A percentile compares a stretch with the other conserved stretches of the same genome.
Conservation (phyloP, 306 rosid species). For the Cyamopsis tetragonoloba region DNA sequence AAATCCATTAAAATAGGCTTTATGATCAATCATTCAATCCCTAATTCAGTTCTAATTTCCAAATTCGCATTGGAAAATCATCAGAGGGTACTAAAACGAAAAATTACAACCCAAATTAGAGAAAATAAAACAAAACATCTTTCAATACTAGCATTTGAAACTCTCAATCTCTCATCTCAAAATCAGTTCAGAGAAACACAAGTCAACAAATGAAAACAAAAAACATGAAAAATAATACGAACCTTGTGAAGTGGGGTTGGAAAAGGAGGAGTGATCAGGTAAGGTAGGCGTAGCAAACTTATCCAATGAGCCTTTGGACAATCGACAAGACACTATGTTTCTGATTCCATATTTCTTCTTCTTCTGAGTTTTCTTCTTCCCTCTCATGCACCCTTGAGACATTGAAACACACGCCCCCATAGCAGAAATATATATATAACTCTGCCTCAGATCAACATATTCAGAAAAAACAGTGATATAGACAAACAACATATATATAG, state of each 20-base stretch:
- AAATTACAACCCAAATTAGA: conserved; percentile 13
- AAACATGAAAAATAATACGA: conserved; percentile 20
- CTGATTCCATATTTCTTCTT: conserved; percentile 33
- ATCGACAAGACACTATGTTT: conserved; percentile 41
- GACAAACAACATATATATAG: not conserved
- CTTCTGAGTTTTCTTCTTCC: conserved; percentile 32
- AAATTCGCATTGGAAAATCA: not conserved
- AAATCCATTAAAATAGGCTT: not conserved
- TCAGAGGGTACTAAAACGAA: not conserved
- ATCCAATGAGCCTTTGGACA: conserved; percentile 48
- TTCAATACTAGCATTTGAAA: not conserved
- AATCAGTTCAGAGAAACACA: not conserved
- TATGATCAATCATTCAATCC: too few species aligned
- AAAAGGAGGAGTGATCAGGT: conserved; percentile 33
- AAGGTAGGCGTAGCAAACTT: conserved; percentile 25
- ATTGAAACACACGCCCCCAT: conserved; percentile 78
- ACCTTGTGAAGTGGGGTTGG: conserved; percentile 65
- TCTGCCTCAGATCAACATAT: conserved; percentile 22
- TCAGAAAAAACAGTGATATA: too few species aligned
- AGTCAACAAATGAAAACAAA: not conserved
- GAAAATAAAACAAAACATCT: not conserved
- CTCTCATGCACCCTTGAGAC: conserved; percentile 47
- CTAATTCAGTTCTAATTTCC: not conserved
- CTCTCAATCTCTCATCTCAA: not conserved
- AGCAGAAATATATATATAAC: conserved; percentile 25